A percentile compares a stretch with the other conserved stretches of the same genome.
phyloP scores from a whole-genome alignment of 192 early-diverging fungal species.

The Chytriomyces sp. region DNA sequence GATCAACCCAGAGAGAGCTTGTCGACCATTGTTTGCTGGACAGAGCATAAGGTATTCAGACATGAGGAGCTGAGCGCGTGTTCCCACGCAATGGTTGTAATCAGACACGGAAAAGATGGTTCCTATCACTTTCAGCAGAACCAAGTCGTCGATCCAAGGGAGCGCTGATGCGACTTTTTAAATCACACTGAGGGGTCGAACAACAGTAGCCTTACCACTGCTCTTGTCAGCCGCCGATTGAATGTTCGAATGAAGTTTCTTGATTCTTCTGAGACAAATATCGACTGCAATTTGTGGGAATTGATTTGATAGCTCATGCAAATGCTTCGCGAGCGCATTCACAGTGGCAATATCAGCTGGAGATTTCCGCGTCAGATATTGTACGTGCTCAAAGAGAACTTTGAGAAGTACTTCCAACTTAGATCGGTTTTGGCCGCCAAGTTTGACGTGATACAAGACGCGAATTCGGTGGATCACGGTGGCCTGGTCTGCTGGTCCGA shows the following conservation, averaged over 20 bases:
- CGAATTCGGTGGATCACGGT: constrained; percentile 81
- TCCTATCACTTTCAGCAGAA: constrained; percentile 68
- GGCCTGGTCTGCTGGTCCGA: constrained; percentile 68
- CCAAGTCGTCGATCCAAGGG: constrained; percentile 45
- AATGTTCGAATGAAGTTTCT: constrained; percentile 17
- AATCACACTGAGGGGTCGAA: constrained; percentile 4
- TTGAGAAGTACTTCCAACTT: constrained; percentile 70
- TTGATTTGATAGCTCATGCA: constrained; percentile 36
- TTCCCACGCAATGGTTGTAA: constrained; percentile 81
- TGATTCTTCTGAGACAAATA: constrained; percentile 14
- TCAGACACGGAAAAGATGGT: constrained; percentile 92
- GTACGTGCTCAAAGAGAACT: constrained; percentile 72
- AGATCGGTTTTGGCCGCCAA: constrained; percentile 77
- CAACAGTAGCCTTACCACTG: constrained; percentile 1
- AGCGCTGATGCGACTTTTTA: constrained; percentile 1
- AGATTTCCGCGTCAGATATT: constrained; percentile 62
- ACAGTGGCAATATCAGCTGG: constrained; percentile 35
- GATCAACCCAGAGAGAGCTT: constrained; percentile 73
- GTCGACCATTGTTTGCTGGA: constrained; percentile 56
- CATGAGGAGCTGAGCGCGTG: constrained; percentile 82
- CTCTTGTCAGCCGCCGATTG: constrained; percentile 13
- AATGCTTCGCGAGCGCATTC: constrained; percentile 31
- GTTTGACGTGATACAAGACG: constrained; percentile 79
- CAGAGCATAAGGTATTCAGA: constrained; percentile 74
- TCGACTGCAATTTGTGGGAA: constrained; percentile 24